Base-by-base conservation (phyloP, 768 basidiomycete genomes). In the Boletales sp. region DNA sequence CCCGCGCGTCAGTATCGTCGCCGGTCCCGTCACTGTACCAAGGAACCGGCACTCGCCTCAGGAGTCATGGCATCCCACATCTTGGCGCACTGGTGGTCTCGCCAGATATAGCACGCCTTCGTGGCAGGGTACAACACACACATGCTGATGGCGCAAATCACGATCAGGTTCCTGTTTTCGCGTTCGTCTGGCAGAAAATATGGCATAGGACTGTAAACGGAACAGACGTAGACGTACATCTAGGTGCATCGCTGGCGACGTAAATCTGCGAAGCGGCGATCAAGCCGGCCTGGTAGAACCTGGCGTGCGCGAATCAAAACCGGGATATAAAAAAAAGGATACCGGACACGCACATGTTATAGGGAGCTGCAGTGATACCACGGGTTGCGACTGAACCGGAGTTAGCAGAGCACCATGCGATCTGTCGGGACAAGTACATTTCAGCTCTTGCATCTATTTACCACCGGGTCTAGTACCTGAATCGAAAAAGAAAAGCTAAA, bases 401-500 rank as follows among this genome's bases (percentile, higher is more conserved):
- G 51, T 83, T 83, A 21, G 79, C 74, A 13, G 81, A 82, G 55
- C 77, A 79, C 81, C 79, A 83, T 18, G 65, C 79, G 8, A 81
- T 77, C 68, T 71, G 37, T 15, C 5, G 24, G 7, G 19, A 14
- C 8, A 1, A 37, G 17, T 18, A 8, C 15, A 39, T 39, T 8
- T 19, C 19, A 18, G 18, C 17, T 10, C 38, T 39, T 19, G 19
- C 5, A 15, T 10, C 43, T 19, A 4, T 19, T 14, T 32, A 21
- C 18, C 11, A 2, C 7, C 13, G 7, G 18, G 18, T 19, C 18
- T 21, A 18, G 36, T 56, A 66, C 69, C 65, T 80, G 76, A 31
- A 80, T 77, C 2, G 78, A 74, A 54, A 78, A 78, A 11, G 73
- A 74, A 52, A 75, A 75, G 19, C 72, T 72, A 12, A 39, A 31